Evolutionary conservation across 2,329 filamentous ascomycete genomes (phyloP).

Genomic region (Tolypocladium album): DNA sequence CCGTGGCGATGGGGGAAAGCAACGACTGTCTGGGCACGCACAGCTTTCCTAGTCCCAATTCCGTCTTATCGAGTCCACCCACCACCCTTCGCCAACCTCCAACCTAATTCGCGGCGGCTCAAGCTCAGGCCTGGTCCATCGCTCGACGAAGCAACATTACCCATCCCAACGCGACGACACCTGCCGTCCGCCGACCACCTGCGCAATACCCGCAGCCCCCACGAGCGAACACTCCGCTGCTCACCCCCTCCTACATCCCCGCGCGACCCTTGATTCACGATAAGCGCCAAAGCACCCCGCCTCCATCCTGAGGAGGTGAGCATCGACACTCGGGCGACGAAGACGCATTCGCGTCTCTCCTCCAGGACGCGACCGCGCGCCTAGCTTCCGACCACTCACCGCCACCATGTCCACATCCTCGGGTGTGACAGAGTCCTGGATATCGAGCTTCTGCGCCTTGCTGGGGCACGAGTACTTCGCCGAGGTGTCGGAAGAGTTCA

Average conservation of each 20-base stretch:
- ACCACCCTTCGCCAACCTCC: background rate
- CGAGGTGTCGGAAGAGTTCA: conserved; percentile 97
- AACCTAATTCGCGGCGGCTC: background rate
- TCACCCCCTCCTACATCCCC: background rate
- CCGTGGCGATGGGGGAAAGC: conserved; percentile 3
- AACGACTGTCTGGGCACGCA: background rate
- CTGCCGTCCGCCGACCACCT: background rate
- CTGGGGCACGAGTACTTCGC: conserved; percentile 98
- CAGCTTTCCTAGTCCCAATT: background rate
- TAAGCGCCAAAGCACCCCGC: background rate
- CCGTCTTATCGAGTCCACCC: background rate
- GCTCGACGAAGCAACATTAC: background rate
- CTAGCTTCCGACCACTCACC: background rate
- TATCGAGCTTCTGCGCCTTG: conserved; percentile 90
- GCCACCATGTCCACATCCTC: conserved; percentile 48
- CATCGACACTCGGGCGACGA: background rate
- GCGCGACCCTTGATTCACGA: background rate
- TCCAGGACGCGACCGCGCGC: conserved; percentile 1
- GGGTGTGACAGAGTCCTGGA: conserved; percentile 77
- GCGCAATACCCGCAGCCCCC: background rate
- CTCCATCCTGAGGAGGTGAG: background rate
- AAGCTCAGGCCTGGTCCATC: background rate
- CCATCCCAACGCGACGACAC: background rate
- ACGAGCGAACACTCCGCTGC: background rate
- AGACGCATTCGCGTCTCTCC: background rate